Percentiles rank a stretch among this genome's conserved stretches.
Conservation (phyloP, 495 filamentous ascomycete genomes). For the Parathielavia appendiculata region DNA sequence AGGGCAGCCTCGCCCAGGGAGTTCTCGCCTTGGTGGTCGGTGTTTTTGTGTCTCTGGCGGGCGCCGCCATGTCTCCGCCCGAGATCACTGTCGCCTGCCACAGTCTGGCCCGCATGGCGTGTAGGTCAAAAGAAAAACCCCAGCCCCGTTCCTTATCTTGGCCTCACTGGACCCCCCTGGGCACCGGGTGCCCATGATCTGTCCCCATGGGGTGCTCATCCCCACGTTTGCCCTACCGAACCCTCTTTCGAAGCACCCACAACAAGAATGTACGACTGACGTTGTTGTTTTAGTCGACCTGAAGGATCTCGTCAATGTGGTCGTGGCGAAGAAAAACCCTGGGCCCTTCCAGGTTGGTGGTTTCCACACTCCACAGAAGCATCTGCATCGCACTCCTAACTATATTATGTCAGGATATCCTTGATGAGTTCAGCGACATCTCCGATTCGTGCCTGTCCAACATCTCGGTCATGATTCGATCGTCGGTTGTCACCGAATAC, state of each 20-base stretch:
- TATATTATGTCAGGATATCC: conserved; percentile 16
- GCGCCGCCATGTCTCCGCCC: conserved; percentile 21
- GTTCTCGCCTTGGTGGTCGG: conserved; percentile 11
- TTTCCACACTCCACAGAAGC: no score
- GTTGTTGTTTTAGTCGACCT: conserved; percentile 10
- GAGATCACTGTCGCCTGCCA: conserved; percentile 21
- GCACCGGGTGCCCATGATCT: no score
- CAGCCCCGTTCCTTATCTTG: neutral
- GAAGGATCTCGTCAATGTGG: conserved; percentile 22
- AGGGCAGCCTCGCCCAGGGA: neutral
- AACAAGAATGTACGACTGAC: neutral
- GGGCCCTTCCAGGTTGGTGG: conserved; percentile 18
- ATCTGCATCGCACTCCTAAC: neutral
- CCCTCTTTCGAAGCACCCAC: no score
- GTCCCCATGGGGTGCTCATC: no score
- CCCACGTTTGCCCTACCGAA: no score
- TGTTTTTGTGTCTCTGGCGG: conserved; percentile 8
- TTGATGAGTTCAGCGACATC: conserved; percentile 25
- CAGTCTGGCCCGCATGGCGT: conserved; percentile 23
- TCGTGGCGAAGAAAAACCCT: conserved; percentile 15
- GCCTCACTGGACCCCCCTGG: neutral
- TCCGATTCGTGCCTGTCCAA: conserved; percentile 25
- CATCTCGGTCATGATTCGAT: conserved; percentile 26
- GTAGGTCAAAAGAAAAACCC: neutral
- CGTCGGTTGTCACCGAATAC: conserved; percentile 15